phyloP scores from a whole-genome alignment of 441 rosid genomes.

The Pelargonium cotyledonis region DNA sequence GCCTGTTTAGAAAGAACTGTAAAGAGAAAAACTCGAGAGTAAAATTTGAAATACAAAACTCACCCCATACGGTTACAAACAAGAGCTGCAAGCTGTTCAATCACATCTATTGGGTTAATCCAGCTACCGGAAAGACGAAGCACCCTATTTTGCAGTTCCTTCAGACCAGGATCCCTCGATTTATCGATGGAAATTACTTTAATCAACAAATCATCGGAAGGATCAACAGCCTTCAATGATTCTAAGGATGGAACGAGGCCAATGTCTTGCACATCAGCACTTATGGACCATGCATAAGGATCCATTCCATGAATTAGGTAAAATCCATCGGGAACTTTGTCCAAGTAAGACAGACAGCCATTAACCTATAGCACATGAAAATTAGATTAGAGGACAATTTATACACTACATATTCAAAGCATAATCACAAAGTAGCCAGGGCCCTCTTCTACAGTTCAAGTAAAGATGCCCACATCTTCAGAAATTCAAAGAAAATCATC shows the following conservation, averaged over 20 bases:
- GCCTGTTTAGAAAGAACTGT: constrained; percentile 10
- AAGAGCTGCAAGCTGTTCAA: constrained; percentile 32
- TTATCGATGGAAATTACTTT: constrained; percentile 30
- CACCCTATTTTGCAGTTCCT: constrained; percentile 28
- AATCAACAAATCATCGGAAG: constrained; percentile 25
- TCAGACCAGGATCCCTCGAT: constrained; percentile 28
- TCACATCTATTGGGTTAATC: constrained; percentile 24
- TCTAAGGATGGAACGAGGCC: constrained; percentile 33
- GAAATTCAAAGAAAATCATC: neutral
- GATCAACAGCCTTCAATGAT: constrained; percentile 32
- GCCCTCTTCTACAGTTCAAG: neutral
- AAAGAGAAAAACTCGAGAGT: constrained; percentile 4
- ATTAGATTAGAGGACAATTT: neutral
- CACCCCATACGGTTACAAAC: constrained; percentile 36
- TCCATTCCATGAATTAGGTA: constrained; percentile 37
- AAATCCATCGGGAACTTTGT: constrained; percentile 39
- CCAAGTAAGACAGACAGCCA: constrained; percentile 39
- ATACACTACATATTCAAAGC: neutral
- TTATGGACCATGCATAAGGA: constrained; percentile 35
- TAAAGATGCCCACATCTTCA: neutral
- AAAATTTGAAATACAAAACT: constrained; percentile 12
- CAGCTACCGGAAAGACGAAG: constrained; percentile 22
- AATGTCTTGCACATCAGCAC: constrained; percentile 28
- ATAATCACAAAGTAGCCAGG: neutral
- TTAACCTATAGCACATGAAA: constrained; percentile 30